These are phyloP conservation scores for Didymella keratinophila DNA, from an alignment of 2,329 filamentous ascomycete species.

Conservation along the genomic window DNA sequence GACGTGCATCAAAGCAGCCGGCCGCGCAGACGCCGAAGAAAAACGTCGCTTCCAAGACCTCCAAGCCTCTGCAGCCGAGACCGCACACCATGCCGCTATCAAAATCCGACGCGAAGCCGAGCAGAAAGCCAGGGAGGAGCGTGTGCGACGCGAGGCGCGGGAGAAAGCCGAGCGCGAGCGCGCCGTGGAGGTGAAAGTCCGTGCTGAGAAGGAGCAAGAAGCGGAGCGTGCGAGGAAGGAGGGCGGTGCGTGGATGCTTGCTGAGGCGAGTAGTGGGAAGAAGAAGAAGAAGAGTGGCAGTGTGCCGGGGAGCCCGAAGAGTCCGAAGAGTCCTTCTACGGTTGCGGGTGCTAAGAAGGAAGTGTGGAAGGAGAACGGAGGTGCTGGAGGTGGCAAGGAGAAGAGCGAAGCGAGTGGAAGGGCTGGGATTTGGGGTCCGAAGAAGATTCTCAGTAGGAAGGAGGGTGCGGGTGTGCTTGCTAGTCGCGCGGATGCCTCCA, in stretches of 20 bases:
- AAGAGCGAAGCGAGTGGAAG: constrained; percentile 26
- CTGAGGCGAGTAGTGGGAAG: constrained; percentile 31
- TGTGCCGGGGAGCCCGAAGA: neutral
- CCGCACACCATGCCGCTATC: constrained; percentile 19
- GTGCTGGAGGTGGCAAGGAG: constrained; percentile 3
- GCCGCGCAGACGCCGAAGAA: constrained; percentile 20
- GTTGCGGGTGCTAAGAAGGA: constrained; percentile 1
- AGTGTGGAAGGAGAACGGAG: constrained; percentile 17
- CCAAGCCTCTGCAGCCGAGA: constrained; percentile 12
- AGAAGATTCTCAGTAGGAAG: constrained; percentile 37
- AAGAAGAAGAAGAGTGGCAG: constrained; percentile 23
- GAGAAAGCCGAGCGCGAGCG: constrained; percentile 34
- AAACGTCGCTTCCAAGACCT: neutral
- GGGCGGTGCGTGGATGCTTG: constrained; percentile 30
- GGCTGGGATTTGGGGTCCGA: constrained; percentile 38
- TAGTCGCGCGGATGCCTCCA: neutral
- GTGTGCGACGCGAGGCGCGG: constrained; percentile 32
- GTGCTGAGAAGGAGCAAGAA: constrained; percentile 26
- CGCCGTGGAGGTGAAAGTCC: constrained; percentile 25
- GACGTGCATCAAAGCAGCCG: constrained; percentile 30
- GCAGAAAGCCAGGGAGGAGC: constrained; percentile 28
- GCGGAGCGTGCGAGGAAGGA: constrained; percentile 28
- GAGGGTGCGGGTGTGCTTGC: constrained; percentile 13
- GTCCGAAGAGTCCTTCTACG: neutral
- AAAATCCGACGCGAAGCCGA: constrained; percentile 24